phyloP scores from a whole-genome alignment of 176 grass and related monocot genomes.

The Ananas comosus region DNA sequence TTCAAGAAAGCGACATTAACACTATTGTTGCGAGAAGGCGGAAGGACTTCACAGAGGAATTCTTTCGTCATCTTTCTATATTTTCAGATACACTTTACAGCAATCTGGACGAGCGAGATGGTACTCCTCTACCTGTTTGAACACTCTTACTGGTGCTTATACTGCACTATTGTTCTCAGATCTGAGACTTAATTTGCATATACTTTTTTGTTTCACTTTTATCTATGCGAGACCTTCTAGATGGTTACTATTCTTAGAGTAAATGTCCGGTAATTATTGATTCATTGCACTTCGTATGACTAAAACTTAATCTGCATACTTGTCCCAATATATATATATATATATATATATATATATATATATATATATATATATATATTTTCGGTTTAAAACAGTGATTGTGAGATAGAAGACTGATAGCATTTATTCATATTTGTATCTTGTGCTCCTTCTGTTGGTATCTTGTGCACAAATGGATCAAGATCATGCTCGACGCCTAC shows the following conservation, averaged over 20 bases:
- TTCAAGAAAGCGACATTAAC: slow-evolving; percentile 64
- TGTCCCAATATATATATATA: no score
- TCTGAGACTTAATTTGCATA: not conserved
- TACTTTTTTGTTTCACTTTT: no score
- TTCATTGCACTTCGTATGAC: no score
- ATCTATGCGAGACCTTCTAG: no score
- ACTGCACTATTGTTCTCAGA: not conserved
- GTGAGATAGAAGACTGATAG: no score
- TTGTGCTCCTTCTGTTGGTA: slow-evolving; percentile 8
- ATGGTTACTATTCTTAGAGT: no score
- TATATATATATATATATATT: no score
- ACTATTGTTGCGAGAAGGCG: slow-evolving; percentile 52
- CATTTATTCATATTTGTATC: not conserved
- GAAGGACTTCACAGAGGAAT: slow-evolving; percentile 68
- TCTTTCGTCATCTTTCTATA: slow-evolving; percentile 69
- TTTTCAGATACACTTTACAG: slow-evolving; percentile 43
- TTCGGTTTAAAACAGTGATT: no score
- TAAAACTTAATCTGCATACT: no score
- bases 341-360: no score
- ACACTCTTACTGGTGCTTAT: not conserved
- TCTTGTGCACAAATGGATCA: slow-evolving; percentile 86
- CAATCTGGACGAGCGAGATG: slow-evolving; percentile 70
- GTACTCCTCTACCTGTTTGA: slow-evolving; percentile 35
- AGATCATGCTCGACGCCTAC: slow-evolving; percentile 76
- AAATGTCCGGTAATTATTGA: no score